These are phyloP conservation scores for Aspergillus affinis DNA, from an alignment of 495 filamentous ascomycete genomes.

Conservation along the genomic window DNA sequence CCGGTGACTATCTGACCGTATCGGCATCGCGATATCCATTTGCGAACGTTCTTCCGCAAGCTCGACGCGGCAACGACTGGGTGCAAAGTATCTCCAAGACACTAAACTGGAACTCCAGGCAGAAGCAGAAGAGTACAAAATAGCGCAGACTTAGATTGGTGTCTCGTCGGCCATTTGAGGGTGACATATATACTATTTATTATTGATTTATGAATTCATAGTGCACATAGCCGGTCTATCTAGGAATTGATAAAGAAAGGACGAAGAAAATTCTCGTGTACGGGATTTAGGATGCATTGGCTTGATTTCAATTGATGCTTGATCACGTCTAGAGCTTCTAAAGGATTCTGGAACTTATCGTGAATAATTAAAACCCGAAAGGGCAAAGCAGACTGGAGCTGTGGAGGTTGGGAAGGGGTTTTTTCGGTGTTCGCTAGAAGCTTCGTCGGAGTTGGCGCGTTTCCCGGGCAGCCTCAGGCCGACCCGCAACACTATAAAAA, in stretches of 20 bases:
- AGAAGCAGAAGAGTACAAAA: constrained; percentile 64
- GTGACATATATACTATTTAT: not conserved
- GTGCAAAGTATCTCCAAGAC: constrained; percentile 87
- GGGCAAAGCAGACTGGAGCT: not conserved
- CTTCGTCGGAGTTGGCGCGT: constrained; percentile 29
- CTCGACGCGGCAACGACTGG: constrained; percentile 82
- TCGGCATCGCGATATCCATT: constrained; percentile 92
- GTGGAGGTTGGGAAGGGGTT: constrained; percentile 3
- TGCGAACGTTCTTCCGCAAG: constrained; percentile 78
- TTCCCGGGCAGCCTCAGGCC: constrained; percentile 37
- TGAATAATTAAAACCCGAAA: not conserved
- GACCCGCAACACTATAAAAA: constrained; percentile 35
- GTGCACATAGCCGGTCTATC: not conserved
- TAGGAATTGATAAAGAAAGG: not conserved
- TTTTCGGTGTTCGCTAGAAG: constrained; percentile 29
- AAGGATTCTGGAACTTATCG: not conserved
- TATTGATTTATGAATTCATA: constrained; percentile 2
- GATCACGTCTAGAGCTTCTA: not conserved
- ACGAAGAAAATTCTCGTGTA: not conserved
- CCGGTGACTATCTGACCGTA: constrained; percentile 95
- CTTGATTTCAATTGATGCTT: not conserved
- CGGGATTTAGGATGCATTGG: not conserved
- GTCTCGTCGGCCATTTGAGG: not conserved
- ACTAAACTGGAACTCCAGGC: constrained; percentile 88
- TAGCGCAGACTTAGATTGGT: constrained; percentile 15